These are phyloP conservation scores for Penicillium coprophilum DNA, from an alignment of 495 filamentous ascomycete genomes.

Conservation along the genomic window DNA sequence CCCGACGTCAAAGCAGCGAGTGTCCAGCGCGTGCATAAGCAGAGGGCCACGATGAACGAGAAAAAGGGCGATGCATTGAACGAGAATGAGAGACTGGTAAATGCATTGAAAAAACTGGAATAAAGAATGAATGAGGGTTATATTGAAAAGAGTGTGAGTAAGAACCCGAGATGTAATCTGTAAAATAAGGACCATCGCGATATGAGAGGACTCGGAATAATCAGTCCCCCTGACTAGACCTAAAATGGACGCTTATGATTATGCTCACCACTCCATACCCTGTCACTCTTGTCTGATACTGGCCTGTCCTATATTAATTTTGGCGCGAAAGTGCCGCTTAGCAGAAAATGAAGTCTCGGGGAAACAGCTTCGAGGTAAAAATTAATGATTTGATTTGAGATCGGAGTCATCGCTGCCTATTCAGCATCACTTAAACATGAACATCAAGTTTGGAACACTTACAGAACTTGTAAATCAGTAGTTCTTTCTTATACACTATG, in stretches of 20 bases:
- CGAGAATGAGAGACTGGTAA: conserved; percentile 2
- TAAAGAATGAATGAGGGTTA: conserved; percentile 1
- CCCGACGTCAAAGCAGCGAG: conserved; percentile 10
- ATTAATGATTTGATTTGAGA: background rate
- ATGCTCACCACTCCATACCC: too few species aligned
- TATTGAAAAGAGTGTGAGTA: conserved; percentile 9
- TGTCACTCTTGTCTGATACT: background rate
- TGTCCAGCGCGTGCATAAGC: conserved; percentile 7
- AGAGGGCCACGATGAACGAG: conserved; percentile 8
- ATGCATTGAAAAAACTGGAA: background rate
- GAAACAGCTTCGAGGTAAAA: background rate
- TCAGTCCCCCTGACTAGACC: conserved; percentile 7
- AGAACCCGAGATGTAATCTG: background rate
- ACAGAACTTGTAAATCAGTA: conserved; percentile 3
- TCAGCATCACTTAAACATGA: background rate
- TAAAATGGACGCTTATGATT: background rate
- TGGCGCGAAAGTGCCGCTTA: background rate
- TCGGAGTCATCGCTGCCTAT: background rate
- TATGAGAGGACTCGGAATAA: background rate
- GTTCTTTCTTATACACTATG: conserved; percentile 12
- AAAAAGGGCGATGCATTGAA: conserved; percentile 4
- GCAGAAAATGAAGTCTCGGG: background rate
- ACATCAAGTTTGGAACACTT: background rate
- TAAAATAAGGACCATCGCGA: background rate
- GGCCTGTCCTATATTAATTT: background rate